A percentile compares a stretch with the other conserved stretches of the same genome.
phyloP scores from a whole-genome alignment of 345 rosid genomes.

The Schrenkiella parvula region DNA sequence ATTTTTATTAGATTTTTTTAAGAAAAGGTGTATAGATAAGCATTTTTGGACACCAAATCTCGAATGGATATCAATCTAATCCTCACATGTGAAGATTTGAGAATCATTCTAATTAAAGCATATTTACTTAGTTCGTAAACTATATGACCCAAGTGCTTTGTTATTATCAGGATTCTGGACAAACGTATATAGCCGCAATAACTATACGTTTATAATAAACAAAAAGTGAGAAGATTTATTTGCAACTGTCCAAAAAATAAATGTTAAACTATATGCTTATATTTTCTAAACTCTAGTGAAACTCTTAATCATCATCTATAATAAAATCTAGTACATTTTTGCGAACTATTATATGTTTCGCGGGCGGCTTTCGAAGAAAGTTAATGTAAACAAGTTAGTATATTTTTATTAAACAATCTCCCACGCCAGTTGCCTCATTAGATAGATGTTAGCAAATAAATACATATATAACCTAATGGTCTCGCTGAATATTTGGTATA shows the following conservation, averaged over 20 bases:
- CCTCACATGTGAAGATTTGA: slow-evolving; percentile 18
- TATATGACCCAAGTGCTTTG: slow-evolving; percentile 6
- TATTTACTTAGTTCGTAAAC: slow-evolving; percentile 16
- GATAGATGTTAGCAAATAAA: neutral
- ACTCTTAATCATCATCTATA: slow-evolving; percentile 13
- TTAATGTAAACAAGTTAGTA: neutral
- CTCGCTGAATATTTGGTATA: neutral
- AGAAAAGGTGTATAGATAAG: neutral
- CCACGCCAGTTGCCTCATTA: neutral
- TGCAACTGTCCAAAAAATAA: neutral
- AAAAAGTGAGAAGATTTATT: neutral
- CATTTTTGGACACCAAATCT: slow-evolving; percentile 20
- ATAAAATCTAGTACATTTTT: neutral
- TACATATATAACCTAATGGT: neutral
- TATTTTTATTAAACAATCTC: neutral
- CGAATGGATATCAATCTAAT: slow-evolving; percentile 5
- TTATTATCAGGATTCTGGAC: slow-evolving; percentile 10
- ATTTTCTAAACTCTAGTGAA: neutral
- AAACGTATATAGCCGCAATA: slow-evolving; percentile 16
- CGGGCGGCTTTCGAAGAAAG: slow-evolving; percentile 1
- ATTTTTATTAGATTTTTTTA: no score
- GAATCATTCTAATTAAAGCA: slow-evolving; percentile 16
- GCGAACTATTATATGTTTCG: neutral
- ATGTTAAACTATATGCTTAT: neutral
- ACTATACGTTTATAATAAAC: neutral